Base-by-base conservation (phyloP, 345 rosid genomes). In the Lepidium didymum region DNA sequence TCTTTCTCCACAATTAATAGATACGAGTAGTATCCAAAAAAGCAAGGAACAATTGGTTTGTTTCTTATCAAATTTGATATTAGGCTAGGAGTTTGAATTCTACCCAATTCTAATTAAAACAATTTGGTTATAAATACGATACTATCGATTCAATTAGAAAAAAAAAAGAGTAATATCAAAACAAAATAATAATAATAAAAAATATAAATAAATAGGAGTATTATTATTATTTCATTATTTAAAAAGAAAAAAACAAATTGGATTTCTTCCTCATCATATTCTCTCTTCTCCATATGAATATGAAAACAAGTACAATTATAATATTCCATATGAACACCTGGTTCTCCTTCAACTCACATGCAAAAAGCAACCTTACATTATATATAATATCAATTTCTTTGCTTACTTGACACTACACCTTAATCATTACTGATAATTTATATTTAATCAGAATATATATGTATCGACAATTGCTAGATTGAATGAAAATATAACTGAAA, bases 281-380 rank as follows among this genome's bases (percentile, higher is more conserved):
- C 6, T 27, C 14, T 31, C 36, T 36, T 27, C 49, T 46, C n/a
- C 3, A 5, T n/a, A 3, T 16, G 3, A 62, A 60, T 23, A 16
- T n/a, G 15, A 42, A 29, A 29, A 29, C 33, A 52, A 31, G 43
- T 69, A 16, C 1, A 57, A 19, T 15, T 25, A 43, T 11, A 27
- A 42, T 15, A 41, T 43, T 25, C 15, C 41, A 56, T 21, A 23
- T 62, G 59, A 72, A 64, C 70, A 56, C 49, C 56, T 64, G 45
- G 53, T 25, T 38, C 25, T 31, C 53, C 52, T 64, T 37, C 58
- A 46, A 36, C 33, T 29, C 53, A 29, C 65, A 72, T 72, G 76
- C 76, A 63, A 18, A 55, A 54, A 53, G 57, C 36, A 59, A 11
- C 14, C 16, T 45, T 27, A 44, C 37, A 33, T 29, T 10, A 1